phyloP scores from a whole-genome alignment of 2,329 filamentous ascomycete genomes.

The Shiraia sp. region DNA sequence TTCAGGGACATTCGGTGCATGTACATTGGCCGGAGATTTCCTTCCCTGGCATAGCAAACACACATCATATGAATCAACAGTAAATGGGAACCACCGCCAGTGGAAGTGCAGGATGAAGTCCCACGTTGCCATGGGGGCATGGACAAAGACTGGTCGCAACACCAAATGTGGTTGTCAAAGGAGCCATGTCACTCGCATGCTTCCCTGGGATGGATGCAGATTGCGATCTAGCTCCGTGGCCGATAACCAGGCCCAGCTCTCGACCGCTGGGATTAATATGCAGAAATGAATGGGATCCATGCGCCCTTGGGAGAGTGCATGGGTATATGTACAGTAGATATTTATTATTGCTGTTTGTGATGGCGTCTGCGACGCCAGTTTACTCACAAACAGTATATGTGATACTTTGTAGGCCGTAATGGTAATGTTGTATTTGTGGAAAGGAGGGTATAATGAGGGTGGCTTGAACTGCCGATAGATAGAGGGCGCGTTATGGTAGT shows the following conservation, averaged over 20 bases:
- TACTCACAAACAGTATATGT: no score
- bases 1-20: constrained; percentile 22
- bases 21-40: constrained; percentile 38
- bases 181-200: constrained; percentile 2
- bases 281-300: constrained; percentile 5
- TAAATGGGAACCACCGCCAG: constrained; percentile 3
- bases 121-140: not conserved
- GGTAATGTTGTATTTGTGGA: no score
- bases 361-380: no score
- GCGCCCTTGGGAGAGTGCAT: not conserved
- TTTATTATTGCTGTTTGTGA: not conserved
- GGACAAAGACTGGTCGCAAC: not conserved
- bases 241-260: no score
- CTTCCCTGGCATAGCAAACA: constrained; percentile 28
- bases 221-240: constrained; percentile 7
- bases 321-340: constrained; percentile 1
- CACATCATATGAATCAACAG: constrained; percentile 24
- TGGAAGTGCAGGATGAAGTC: no score
- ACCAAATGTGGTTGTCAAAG: not conserved
- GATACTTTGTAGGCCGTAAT: no score
- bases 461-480: no score
- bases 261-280: no score
- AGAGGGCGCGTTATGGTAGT: no score
- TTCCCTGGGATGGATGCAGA: constrained; percentile 2
- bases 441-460: no score